Evolutionary conservation across 2,329 filamentous ascomycete genomes (phyloP), one percentile per base, ranked within the genome.

Genomic region (Sporothrix sp.): DNA sequence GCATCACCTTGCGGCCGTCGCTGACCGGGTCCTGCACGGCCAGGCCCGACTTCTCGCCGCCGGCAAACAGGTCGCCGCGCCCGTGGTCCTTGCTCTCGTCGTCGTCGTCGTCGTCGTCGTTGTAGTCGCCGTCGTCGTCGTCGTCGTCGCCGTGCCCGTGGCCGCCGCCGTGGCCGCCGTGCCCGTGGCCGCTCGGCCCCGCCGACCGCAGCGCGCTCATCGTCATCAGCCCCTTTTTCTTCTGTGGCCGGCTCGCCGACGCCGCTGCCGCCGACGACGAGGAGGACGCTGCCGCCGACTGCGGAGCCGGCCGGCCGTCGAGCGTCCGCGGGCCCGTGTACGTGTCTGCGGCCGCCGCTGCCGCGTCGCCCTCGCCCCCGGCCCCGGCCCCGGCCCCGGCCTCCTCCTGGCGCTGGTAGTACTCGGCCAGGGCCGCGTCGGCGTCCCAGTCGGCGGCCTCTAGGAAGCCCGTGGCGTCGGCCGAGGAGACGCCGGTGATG

Each of bases 41-140:
- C 40, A 85, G 65, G 0, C 79, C 82, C 27, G 86, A 91, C 73
- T 93, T 93, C 68, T 91, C 87, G 30, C 87, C 87, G 47, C 87
- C 87, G 18, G 87, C 84, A 65, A 90, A 93, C 56, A 90, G 70
- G 61, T 93, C 85, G 54, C 81, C 71, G 7, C 73, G 72, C 23
- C 74, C 72, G 56, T 80, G 75, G 32, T 78, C 71, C 25, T 82
- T 77, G 1, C 82, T 73, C 2, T 75, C 70, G 1, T 74, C 71
- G 21, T 74, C 69, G 7, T 75, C 71, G n/a, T 78, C 71, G 14
- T 81, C 76, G 3, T 77, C 74, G n/a, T 80, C 76, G 16, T 78
- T 71, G 25, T 75, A 73, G 48, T 82, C 71, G 45, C 77, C 72
- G 43, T 79, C 70, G 14, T 67, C 71, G 56, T 76, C 68, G 35